phyloP scores from a whole-genome alignment of 208 protist species.

The Trypanosoma rangeli region DNA sequence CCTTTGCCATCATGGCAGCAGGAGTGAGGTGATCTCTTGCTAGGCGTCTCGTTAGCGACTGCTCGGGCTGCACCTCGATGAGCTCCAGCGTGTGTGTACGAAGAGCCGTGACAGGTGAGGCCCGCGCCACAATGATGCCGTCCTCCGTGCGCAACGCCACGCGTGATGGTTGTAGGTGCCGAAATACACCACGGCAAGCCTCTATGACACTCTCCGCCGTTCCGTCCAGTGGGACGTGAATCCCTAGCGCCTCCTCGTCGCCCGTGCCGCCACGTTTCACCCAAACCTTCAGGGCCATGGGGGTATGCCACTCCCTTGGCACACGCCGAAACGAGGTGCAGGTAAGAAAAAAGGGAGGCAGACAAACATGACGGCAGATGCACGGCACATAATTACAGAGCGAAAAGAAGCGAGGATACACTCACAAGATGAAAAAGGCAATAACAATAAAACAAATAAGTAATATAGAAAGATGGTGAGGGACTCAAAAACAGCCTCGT shows the following conservation, averaged over 20 bases:
- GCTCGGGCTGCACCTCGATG: not conserved
- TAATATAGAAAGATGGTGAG: not conserved
- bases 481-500: not conserved
- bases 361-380: not conserved
- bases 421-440: not conserved
- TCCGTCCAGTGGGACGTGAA: constrained; percentile 20
- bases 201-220: constrained; percentile 27
- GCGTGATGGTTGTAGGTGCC: constrained; percentile 3
- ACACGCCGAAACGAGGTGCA: constrained; percentile 4
- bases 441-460: constrained; percentile 8
- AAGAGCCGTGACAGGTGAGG: constrained; percentile 20
- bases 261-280: constrained; percentile 20
- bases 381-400: not conserved
- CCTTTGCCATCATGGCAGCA: not conserved
- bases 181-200: constrained; percentile 20
- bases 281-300: constrained; percentile 33
- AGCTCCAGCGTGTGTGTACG: constrained; percentile 23
- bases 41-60: not conserved
- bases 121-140: constrained; percentile 23
- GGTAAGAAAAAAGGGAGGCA: not conserved
- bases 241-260: constrained; percentile 28
- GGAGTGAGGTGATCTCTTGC: too few species aligned
- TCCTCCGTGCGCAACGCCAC: constrained; percentile 23
- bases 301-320: not conserved
- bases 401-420: not conserved